Percentiles rank a stretch among this genome's conserved stretches.
Evolutionary conservation across 768 basidiomycete species (phyloP).

Genomic region (Cyathus striatus): DNA sequence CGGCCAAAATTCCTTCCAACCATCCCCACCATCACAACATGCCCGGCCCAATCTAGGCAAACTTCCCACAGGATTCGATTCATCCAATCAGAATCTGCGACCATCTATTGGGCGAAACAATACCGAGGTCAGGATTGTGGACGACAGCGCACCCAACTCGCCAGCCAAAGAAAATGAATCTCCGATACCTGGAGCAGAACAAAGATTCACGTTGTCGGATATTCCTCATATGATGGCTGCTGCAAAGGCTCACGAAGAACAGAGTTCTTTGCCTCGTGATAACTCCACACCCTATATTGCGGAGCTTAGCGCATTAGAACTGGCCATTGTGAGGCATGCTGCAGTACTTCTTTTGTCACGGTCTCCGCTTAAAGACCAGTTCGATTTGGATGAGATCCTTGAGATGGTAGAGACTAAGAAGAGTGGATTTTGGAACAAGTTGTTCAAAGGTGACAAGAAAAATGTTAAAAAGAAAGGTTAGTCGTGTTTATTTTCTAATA

Average conservation of each 20-base stretch:
- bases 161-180: conserved; percentile 51
- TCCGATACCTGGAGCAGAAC: conserved; percentile 43
- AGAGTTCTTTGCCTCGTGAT: conserved; percentile 74
- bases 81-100: conserved; percentile 49
- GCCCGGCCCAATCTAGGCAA: conserved; percentile 33
- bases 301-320: conserved; percentile 78
- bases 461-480: conserved; percentile 83
- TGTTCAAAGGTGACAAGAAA: conserved; percentile 94
- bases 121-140: conserved; percentile 85
- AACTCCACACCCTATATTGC: conserved; percentile 80
- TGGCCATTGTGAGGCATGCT: conserved; percentile 88
- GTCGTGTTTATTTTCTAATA: conserved; percentile 12
- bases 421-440: conserved; percentile 91
- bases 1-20: conserved; percentile 15
- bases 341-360: conserved; percentile 78
- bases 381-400: conserved; percentile 89
- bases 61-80: conserved; percentile 30
- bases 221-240: conserved; percentile 91
- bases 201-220: conserved; percentile 89
- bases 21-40: conserved; percentile 16
- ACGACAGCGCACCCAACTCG: conserved; percentile 71
- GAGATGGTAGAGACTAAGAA: conserved; percentile 93
- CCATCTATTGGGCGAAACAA: conserved; percentile 75
- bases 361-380: conserved; percentile 73
- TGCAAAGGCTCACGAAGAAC: conserved; percentile 85